These are phyloP conservation scores for Pneumocystis carinii DNA, from an alignment of 1,139 yeast genomes.

Conservation along the genomic window DNA sequence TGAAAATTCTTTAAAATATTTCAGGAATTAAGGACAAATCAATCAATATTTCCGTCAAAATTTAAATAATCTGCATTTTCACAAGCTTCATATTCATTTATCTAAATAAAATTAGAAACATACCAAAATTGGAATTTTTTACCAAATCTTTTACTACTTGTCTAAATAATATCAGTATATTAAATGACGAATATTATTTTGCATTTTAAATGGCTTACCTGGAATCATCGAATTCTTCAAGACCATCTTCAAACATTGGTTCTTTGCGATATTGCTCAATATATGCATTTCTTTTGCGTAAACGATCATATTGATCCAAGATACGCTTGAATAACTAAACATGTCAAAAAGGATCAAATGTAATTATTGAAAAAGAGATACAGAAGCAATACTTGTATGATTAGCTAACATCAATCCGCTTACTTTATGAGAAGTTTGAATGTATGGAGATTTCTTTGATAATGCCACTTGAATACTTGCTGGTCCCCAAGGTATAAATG, in stretches of 20 bases:
- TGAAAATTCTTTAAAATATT: neutral
- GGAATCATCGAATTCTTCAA: slow-evolving; percentile 68
- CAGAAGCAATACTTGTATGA: slow-evolving; percentile 18
- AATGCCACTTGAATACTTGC: slow-evolving; percentile 65
- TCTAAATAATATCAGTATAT: slow-evolving; percentile 25
- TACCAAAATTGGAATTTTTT: neutral
- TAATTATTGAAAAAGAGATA: neutral
- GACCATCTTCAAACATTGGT: slow-evolving; percentile 40
- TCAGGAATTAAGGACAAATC: neutral
- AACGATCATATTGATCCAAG: slow-evolving; percentile 60
- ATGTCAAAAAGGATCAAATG: neutral
- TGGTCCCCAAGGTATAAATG: slow-evolving; percentile 79
- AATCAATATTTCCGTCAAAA: slow-evolving; percentile 19
- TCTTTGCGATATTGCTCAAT: slow-evolving; percentile 57
- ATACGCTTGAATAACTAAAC: slow-evolving; percentile 43
- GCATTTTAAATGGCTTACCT: slow-evolving; percentile 31
- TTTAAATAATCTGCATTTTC: slow-evolving; percentile 42
- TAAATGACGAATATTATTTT: slow-evolving; percentile 31
- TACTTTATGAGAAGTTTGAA: slow-evolving; percentile 19
- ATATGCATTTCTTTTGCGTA: slow-evolving; percentile 72
- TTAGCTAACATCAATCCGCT: slow-evolving; percentile 19
- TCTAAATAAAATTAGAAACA: slow-evolving; percentile 15
- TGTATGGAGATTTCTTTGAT: slow-evolving; percentile 58
- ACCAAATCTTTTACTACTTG: neutral
- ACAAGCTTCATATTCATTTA: slow-evolving; percentile 57